A percentile compares a stretch with the other conserved stretches of the same genome.
phyloP scores from a whole-genome alignment of 2,329 filamentous ascomycete genomes.

The Phyllosticta ampelicida region DNA sequence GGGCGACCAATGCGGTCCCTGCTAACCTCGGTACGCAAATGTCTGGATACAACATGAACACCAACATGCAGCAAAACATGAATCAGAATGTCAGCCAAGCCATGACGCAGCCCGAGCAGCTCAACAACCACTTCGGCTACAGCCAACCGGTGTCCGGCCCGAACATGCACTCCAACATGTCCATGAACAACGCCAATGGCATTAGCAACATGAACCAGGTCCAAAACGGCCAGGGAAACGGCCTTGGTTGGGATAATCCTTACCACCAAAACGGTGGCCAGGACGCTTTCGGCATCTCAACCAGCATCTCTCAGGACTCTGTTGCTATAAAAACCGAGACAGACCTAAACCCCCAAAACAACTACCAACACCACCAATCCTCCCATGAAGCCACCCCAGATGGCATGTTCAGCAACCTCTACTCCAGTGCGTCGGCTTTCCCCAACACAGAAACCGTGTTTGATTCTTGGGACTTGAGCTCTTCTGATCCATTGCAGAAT shows the following conservation, averaged over 20 bases:
- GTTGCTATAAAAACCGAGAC: conserved; percentile 33
- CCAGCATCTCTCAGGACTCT: conserved; percentile 37
- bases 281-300: conserved; percentile 35
- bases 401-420: conserved; percentile 39
- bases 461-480: conserved; percentile 33
- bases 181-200: conserved; percentile 23
- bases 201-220: conserved; percentile 26
- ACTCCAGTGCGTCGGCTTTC: conserved; percentile 34
- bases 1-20: conserved; percentile 15
- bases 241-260: conserved; percentile 35
- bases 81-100: neutral
- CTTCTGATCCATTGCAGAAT: conserved; percentile 34
- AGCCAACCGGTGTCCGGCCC: conserved; percentile 21
- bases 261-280: conserved; percentile 33
- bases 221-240: conserved; percentile 25
- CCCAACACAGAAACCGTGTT: conserved; percentile 26
- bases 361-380: conserved; percentile 24
- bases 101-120: conserved; percentile 7
- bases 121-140: conserved; percentile 19
- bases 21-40: conserved; percentile 9
- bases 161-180: conserved; percentile 25
- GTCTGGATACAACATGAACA: conserved; percentile 15
- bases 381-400: conserved; percentile 35
- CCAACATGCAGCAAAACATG: conserved; percentile 18
- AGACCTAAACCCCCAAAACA: conserved; percentile 30